These are phyloP conservation scores for Ophiostoma himal-ulmi DNA, from an alignment of 2,329 filamentous ascomycete species.

Conservation along the genomic window DNA sequence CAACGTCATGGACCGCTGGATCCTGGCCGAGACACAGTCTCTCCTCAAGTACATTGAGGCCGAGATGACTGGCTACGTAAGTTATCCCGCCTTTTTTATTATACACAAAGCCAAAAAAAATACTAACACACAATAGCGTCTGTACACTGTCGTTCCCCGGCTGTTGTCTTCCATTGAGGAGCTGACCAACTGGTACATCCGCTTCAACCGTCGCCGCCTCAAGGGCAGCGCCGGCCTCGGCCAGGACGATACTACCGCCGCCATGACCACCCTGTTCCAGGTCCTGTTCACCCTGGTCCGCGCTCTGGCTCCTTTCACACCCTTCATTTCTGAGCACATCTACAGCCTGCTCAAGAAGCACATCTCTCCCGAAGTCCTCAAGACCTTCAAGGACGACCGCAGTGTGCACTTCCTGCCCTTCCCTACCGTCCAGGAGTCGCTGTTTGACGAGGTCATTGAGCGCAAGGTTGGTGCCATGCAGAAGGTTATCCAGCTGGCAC, in stretches of 20 bases:
- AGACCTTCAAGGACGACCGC: slow-evolving; percentile 62
- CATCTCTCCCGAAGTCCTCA: slow-evolving; percentile 62
- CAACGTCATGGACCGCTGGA: slow-evolving; percentile 96
- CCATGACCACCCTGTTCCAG: slow-evolving; percentile 90
- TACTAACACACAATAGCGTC: slow-evolving; percentile 32
- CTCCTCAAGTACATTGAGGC: slow-evolving; percentile 85
- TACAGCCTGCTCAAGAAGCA: slow-evolving; percentile 77
- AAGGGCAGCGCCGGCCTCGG: slow-evolving; percentile 86
- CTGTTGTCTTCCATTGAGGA: slow-evolving; percentile 82
- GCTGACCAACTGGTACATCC: slow-evolving; percentile 88
- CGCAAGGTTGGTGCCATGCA: slow-evolving; percentile 88
- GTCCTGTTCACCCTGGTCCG: slow-evolving; percentile 84
- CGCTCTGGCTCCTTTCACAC: slow-evolving; percentile 87
- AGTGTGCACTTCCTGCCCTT: slow-evolving; percentile 91
- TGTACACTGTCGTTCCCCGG: slow-evolving; percentile 88
- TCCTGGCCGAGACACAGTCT: slow-evolving; percentile 86
- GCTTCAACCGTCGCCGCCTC: slow-evolving; percentile 83
- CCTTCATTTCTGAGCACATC: slow-evolving; percentile 92
- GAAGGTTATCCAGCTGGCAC: slow-evolving; percentile 83
- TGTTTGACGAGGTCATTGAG: slow-evolving; percentile 83
- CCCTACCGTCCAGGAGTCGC: slow-evolving; percentile 79
- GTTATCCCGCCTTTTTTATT: background rate
- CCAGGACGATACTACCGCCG: slow-evolving; percentile 77
- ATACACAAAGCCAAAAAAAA: background rate
- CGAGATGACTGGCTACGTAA: slow-evolving; percentile 60